phyloP scores from a whole-genome alignment of 75 land plant genomes.

The Cunninghamia lanceolata region DNA sequence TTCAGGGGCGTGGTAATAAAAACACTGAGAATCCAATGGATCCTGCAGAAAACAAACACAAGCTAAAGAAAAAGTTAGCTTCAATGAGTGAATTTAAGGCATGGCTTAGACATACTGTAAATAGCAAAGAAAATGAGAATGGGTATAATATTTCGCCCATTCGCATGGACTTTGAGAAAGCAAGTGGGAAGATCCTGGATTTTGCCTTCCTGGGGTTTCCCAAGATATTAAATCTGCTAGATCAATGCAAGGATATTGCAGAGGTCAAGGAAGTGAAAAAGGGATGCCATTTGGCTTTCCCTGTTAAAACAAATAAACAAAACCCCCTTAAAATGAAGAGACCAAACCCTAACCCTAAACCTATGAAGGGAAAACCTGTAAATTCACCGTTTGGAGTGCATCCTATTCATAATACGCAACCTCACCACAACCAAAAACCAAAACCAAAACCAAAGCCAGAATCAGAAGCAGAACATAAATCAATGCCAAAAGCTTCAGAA shows the following conservation, averaged over 20 bases:
- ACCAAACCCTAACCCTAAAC: background rate
- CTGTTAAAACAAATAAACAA: background rate
- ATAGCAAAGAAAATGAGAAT: background rate
- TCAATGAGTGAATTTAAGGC: background rate
- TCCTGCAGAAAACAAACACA: background rate
- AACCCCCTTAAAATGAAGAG: background rate
- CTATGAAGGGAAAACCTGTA: background rate
- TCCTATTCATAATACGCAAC: background rate
- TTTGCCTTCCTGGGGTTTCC: background rate
- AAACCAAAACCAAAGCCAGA: background rate
- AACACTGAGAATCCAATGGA: background rate
- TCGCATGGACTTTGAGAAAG: constrained; percentile 4
- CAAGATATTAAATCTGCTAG: background rate
- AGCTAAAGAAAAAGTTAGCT: background rate
- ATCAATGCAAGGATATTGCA: constrained; percentile 1
- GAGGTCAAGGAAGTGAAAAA: constrained; percentile 5
- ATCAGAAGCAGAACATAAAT: background rate
- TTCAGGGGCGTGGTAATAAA: background rate
- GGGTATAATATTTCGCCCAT: constrained; percentile 4
- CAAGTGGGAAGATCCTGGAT: constrained; percentile 2
- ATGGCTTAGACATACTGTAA: background rate
- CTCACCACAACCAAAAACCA: background rate
- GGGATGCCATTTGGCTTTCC: constrained; percentile 10
- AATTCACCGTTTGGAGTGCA: background rate
- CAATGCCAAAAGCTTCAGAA: background rate